phyloP scores from a whole-genome alignment of 768 basidiomycete genomes.

The Collybia mongolica region DNA sequence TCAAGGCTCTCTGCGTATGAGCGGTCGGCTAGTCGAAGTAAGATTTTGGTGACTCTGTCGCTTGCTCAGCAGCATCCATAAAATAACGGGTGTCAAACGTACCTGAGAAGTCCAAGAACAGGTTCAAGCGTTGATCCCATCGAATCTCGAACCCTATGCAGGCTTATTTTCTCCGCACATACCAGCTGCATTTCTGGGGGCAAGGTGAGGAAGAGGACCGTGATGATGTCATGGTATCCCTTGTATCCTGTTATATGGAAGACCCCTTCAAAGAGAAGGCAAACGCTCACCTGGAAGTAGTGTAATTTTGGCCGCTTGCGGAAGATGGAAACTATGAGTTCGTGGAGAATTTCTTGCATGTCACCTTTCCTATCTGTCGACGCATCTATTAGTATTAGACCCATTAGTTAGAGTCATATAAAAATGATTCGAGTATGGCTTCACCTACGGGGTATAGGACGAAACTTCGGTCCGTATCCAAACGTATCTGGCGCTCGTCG shows the following conservation, averaged over 20 bases:
- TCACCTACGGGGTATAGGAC: constrained; percentile 90
- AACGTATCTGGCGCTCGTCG: constrained; percentile 84
- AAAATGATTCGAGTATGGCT: constrained; percentile 13
- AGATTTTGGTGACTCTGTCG: constrained; percentile 67
- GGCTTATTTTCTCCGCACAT: constrained; percentile 70
- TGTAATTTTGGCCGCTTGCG: constrained; percentile 67
- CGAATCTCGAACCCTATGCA: constrained; percentile 80
- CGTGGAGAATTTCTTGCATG: constrained; percentile 66
- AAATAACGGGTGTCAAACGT: constrained; percentile 3
- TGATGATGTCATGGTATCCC: constrained; percentile 93
- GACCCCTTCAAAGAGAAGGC: neutral
- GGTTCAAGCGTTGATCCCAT: constrained; percentile 88
- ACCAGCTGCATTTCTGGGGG: constrained; percentile 55
- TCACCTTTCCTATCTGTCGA: constrained; percentile 40
- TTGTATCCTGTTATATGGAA: constrained; percentile 24
- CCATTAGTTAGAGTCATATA: neutral
- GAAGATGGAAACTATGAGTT: constrained; percentile 73
- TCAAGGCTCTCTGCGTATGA: constrained; percentile 68
- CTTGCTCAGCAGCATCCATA: too few relatives aligned
- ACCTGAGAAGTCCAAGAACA: constrained; percentile 78
- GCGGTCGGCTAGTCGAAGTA: constrained; percentile 72
- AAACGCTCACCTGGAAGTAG: constrained; percentile 73
- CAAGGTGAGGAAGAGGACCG: constrained; percentile 77
- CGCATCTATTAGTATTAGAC: constrained; percentile 7
- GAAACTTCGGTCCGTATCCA: constrained; percentile 93